A percentile compares a stretch with the other conserved stretches of the same genome.
Conservation (phyloP, 164 flowering plant species). For the Protea cynaroides region DNA sequence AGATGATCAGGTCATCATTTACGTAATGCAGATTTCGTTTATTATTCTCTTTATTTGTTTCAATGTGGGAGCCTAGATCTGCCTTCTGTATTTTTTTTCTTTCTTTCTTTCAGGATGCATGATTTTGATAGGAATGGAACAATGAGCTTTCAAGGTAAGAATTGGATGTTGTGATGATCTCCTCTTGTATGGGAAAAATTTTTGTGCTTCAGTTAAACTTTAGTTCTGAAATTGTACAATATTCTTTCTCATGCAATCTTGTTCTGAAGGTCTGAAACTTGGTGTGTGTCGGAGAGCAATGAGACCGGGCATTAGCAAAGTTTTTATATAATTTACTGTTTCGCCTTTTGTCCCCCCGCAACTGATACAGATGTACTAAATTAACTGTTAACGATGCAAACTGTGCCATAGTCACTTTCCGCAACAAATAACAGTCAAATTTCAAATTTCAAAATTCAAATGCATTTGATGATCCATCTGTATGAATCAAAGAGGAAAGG, state of each 20-base stretch:
- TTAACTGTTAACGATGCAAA: too few relatives aligned
- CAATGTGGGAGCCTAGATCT: neutral
- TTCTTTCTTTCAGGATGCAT: constrained; percentile 48
- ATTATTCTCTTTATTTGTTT: neutral
- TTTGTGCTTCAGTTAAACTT: neutral
- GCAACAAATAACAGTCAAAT: too few relatives aligned
- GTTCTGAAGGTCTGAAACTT: too few relatives aligned
- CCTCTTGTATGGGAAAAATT: neutral
- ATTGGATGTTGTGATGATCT: neutral
- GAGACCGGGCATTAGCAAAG: too few relatives aligned
- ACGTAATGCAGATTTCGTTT: neutral
- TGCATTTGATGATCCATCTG: too few relatives aligned
- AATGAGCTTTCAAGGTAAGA: constrained; percentile 69
- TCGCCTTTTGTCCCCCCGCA: too few relatives aligned
- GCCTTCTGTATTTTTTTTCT: neutral
- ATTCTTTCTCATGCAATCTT: neutral
- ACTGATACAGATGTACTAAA: too few relatives aligned
- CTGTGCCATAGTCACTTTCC: too few relatives aligned
- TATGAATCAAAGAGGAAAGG: too few relatives aligned
- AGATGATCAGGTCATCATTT: constrained; percentile 65
- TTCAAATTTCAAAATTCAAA: too few relatives aligned
- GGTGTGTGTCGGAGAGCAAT: too few relatives aligned
- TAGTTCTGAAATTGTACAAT: neutral
- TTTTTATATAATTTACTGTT: too few relatives aligned
- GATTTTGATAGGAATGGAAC: constrained; percentile 80